phyloP scores from a whole-genome alignment of 768 basidiomycete genomes.

The Imleria badia region DNA sequence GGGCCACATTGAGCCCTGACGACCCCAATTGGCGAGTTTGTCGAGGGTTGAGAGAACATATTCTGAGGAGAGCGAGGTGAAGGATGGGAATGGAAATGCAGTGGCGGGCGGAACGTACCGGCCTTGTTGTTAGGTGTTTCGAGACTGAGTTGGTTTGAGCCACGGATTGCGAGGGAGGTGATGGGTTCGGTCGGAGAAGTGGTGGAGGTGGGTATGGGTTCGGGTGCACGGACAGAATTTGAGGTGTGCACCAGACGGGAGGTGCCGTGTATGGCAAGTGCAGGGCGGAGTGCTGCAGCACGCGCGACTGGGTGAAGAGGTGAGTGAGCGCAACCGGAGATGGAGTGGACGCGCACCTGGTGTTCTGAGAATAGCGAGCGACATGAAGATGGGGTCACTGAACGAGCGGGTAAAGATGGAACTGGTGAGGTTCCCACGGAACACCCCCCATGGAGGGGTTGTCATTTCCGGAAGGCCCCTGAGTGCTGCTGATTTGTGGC shows the following conservation, averaged over 20 bases:
- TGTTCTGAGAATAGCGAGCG: conserved; percentile 40
- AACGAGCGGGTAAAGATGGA: background rate
- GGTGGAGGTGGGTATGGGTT: conserved; percentile 42
- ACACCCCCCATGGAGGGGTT: conserved; percentile 17
- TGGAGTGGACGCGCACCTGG: conserved; percentile 34
- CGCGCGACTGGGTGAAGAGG: conserved; percentile 18
- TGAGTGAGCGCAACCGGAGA: conserved; percentile 32
- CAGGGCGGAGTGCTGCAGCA: conserved; percentile 46
- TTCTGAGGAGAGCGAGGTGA: conserved; percentile 47
- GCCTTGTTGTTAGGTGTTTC: conserved; percentile 89
- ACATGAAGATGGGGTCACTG: conserved; percentile 36
- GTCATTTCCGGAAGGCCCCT: conserved; percentile 5
- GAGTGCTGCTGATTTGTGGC: conserved; percentile 1
- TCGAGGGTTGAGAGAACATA: conserved; percentile 96
- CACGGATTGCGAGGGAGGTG: conserved; percentile 71
- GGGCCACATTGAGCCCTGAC: conserved; percentile 99
- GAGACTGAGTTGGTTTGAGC: conserved; percentile 82
- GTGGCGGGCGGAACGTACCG: conserved; percentile 46
- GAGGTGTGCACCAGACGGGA: conserved; percentile 60
- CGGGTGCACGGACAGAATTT: conserved; percentile 40
- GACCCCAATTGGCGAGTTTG: conserved; percentile 96
- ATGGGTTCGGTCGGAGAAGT: conserved; percentile 52
- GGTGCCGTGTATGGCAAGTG: conserved; percentile 45
- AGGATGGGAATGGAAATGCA: background rate
- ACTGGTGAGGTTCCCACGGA: conserved; percentile 5